A percentile compares a stretch with the other conserved stretches of the same genome.
Conservation (phyloP, 495 filamentous ascomycete genomes). For the Halenospora varia region DNA sequence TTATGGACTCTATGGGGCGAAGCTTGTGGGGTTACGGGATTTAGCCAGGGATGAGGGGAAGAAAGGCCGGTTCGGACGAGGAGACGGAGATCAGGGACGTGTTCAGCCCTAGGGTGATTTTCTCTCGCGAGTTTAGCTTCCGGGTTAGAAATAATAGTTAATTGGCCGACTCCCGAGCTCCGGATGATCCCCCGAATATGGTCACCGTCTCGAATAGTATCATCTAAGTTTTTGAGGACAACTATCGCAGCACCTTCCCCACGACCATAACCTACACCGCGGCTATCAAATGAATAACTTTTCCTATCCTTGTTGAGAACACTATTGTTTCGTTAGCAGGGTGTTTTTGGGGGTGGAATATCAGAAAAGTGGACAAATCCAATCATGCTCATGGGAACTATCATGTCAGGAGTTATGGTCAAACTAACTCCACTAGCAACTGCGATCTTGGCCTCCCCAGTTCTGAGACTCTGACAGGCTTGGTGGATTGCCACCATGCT, state of each 20-base stretch:
- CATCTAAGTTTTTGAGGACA: slow-evolving; percentile 54
- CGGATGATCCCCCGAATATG: slow-evolving; percentile 59
- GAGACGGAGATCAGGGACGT: no score
- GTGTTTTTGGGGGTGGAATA: no score
- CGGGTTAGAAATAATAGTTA: no score
- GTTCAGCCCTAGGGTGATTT: no score
- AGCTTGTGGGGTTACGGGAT: no score
- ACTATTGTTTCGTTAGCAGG: no score
- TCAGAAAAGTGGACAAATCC: no score
- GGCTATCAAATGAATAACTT: slow-evolving; percentile 58
- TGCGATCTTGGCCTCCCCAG: slow-evolving; percentile 40
- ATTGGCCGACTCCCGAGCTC: slow-evolving; percentile 34
- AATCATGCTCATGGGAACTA: slow-evolving; percentile 24
- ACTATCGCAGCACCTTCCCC: slow-evolving; percentile 60
- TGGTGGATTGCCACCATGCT: slow-evolving; percentile 62
- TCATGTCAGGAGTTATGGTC: slow-evolving; percentile 38
- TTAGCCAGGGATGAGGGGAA: no score
- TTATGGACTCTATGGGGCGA: no score
- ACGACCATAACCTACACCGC: slow-evolving; percentile 60
- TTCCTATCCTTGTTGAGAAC: slow-evolving; percentile 35
- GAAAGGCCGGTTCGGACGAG: no score
- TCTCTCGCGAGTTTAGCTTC: no score
- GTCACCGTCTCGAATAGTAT: slow-evolving; percentile 51
- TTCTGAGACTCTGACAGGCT: slow-evolving; percentile 76
- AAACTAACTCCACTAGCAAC: slow-evolving; percentile 37